Conservation (phyloP, 2,329 filamentous ascomycete genomes). For the Ophiosphaerella narmari region DNA sequence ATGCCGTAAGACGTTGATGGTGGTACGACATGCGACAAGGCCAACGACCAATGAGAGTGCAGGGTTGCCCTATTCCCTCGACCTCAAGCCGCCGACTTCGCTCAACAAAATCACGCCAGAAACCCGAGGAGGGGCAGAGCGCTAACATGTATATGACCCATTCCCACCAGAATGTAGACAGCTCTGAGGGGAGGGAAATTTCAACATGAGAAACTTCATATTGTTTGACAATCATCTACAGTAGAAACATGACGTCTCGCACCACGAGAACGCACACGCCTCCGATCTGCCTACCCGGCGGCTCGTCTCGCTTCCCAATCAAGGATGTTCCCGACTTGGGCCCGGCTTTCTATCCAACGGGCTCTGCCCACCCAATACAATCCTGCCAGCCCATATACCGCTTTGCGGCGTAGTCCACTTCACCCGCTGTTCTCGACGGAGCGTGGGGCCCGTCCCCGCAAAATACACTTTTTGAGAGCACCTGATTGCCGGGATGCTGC, state of each 20-base stretch:
- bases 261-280: slow-evolving; percentile 10
- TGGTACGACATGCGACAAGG: slow-evolving; percentile 22
- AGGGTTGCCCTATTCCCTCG: slow-evolving; percentile 22
- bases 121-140: slow-evolving; percentile 13
- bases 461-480: not conserved
- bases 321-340: slow-evolving; percentile 1
- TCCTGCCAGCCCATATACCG: not conserved
- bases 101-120: slow-evolving; percentile 27
- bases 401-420: not conserved
- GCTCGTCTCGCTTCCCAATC: slow-evolving; percentile 19
- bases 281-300: slow-evolving; percentile 14
- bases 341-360: not conserved
- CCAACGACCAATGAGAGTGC: slow-evolving; percentile 29
- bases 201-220: not conserved
- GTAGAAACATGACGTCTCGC: not conserved
- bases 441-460: not conserved
- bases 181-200: too few relatives aligned
- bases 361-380: not conserved
- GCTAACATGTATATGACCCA: slow-evolving; percentile 16
- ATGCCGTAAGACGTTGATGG: slow-evolving; percentile 32
- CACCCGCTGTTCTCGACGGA: not conserved
- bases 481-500: not conserved
- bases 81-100: slow-evolving; percentile 33
- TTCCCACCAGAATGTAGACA: not conserved
- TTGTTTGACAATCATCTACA: not conserved